Percentiles rank a stretch among this genome's conserved stretches.
phyloP scores from a whole-genome alignment of 805 yeast genomes.

The Saccharomycopsis sp. region DNA sequence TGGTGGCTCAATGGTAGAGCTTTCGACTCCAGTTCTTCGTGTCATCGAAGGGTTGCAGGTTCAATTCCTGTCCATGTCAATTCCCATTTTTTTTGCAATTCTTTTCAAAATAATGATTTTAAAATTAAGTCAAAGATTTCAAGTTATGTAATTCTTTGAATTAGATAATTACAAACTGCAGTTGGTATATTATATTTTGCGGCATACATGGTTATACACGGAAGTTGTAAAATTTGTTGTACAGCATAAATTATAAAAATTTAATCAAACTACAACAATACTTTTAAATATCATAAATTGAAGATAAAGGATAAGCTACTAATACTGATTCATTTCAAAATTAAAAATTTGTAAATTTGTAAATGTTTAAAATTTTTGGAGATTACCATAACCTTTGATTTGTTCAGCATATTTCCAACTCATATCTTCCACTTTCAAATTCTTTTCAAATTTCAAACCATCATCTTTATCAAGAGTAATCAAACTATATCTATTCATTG shows the following conservation, averaged over 20 bases:
- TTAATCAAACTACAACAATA: background rate
- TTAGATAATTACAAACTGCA: too few species aligned
- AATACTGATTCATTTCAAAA: background rate
- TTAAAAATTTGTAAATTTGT: too few species aligned
- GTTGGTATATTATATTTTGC: too few species aligned
- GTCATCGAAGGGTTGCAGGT: slow-evolving; percentile 55
- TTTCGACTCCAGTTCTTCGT: slow-evolving; percentile 44
- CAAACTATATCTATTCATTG: slow-evolving; percentile 73
- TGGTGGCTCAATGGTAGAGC: slow-evolving; percentile 69
- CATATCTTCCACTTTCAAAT: slow-evolving; percentile 61
- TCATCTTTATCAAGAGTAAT: slow-evolving; percentile 61
- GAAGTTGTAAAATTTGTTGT: too few species aligned
- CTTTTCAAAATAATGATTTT: too few species aligned
- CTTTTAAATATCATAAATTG: background rate
- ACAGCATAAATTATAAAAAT: background rate
- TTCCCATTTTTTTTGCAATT: slow-evolving; percentile 10
- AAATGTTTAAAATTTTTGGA: slow-evolving; percentile 16
- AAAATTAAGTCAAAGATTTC: too few species aligned
- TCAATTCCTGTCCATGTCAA: slow-evolving; percentile 47
- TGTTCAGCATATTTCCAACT: slow-evolving; percentile 85
- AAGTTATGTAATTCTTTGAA: too few species aligned
- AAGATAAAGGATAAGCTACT: background rate
- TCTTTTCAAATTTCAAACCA: slow-evolving; percentile 55
- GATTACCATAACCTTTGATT: slow-evolving; percentile 85
- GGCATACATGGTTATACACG: too few species aligned